Evolutionary conservation across 345 rosid species (phyloP).

Genomic region (Acer campestre): DNA sequence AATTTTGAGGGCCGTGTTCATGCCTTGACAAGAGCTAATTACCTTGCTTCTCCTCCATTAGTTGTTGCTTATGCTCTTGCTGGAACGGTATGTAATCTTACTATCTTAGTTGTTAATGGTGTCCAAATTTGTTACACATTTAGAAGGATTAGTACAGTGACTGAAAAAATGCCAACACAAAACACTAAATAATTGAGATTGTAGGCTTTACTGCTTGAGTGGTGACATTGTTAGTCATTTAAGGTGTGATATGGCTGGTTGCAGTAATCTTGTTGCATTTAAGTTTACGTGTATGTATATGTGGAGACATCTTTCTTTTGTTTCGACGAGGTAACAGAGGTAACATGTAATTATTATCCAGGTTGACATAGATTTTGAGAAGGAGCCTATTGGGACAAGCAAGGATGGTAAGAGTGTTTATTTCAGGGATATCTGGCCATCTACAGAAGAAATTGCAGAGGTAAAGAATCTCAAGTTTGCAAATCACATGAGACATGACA

Average conservation of each 20-base stretch:
- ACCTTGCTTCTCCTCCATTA: conserved; percentile 98
- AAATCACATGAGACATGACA: not conserved
- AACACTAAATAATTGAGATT: not conserved
- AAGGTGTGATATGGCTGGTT: not conserved
- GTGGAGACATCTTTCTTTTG: not conserved
- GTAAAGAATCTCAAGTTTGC: conserved; percentile 35
- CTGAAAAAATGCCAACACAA: not conserved
- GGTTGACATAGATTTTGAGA: conserved; percentile 96
- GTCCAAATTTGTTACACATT: not conserved
- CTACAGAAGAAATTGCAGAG: conserved; percentile 89
- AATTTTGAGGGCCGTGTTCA: conserved; percentile 99
- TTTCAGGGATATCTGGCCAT: conserved; percentile 95
- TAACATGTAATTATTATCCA: conserved; percentile 31
- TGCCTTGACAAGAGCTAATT: conserved; percentile 96
- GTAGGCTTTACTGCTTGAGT: too few species aligned
- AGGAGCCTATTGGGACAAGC: conserved; percentile 88
- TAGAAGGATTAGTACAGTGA: not conserved
- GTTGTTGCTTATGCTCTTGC: conserved; percentile 99
- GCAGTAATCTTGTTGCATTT: not conserved
- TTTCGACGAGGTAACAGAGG: conserved; percentile 9
- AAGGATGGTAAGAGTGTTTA: conserved; percentile 82
- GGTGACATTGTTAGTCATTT: not conserved
- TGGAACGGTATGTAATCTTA: conserved; percentile 71
- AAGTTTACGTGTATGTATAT: not conserved
- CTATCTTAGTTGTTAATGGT: not conserved